phyloP scores from a whole-genome alignment of 2,329 filamentous ascomycete genomes.

The Colletotrichum simmondsii region DNA sequence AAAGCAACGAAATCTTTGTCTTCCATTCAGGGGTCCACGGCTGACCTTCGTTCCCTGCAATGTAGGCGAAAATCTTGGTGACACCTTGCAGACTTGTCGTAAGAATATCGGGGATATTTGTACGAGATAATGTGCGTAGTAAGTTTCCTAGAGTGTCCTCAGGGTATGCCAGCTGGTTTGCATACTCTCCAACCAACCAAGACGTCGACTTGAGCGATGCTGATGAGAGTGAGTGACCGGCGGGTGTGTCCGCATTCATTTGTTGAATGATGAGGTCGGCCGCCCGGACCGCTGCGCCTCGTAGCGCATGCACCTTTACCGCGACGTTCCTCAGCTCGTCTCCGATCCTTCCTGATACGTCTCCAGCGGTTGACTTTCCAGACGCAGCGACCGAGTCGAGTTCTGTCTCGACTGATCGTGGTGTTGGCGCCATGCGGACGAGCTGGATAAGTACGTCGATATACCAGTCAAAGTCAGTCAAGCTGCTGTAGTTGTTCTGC shows the following conservation, averaged over 20 bases:
- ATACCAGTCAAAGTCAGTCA: constrained; percentile 97
- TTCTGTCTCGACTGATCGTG: constrained; percentile 53
- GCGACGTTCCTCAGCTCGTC: constrained; percentile 89
- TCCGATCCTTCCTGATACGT: constrained; percentile 79
- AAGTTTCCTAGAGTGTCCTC: constrained; percentile 80
- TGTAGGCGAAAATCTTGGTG: constrained; percentile 83
- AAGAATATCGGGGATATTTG: constrained; percentile 73
- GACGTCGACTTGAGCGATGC: constrained; percentile 80
- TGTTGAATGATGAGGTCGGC: constrained; percentile 80
- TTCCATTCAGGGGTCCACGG: constrained; percentile 81
- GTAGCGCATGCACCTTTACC: constrained; percentile 88
- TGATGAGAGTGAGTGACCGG: constrained; percentile 66
- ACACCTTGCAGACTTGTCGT: constrained; percentile 84
- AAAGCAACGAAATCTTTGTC: constrained; percentile 78
- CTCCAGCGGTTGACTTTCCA: constrained; percentile 45
- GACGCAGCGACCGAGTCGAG: constrained; percentile 42
- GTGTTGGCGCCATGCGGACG: constrained; percentile 74
- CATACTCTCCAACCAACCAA: constrained; percentile 92
- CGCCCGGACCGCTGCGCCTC: constrained; percentile 82
- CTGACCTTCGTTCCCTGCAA: constrained; percentile 73
- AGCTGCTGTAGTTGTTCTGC: constrained; percentile 84
- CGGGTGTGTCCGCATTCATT: constrained; percentile 61
- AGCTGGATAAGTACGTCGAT: constrained; percentile 90
- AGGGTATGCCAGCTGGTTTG: constrained; percentile 75
- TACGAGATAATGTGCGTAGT: constrained; percentile 71